Percentiles rank a stretch among this genome's conserved stretches.
Conservation (phyloP, 164 flowering plant species). For the Houttuynia cordata region DNA sequence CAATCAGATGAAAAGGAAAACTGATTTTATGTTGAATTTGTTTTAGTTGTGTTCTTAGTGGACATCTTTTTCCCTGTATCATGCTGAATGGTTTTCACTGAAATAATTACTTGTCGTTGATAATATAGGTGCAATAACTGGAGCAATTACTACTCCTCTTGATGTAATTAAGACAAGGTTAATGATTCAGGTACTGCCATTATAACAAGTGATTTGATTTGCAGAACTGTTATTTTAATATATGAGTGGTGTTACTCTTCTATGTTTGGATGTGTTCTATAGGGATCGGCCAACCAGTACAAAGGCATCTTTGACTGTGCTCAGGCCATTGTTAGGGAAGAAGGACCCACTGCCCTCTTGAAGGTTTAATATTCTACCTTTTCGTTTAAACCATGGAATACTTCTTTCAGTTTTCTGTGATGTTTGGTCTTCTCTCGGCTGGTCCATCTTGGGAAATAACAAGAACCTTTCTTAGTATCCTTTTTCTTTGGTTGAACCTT, state of each 20-base stretch:
- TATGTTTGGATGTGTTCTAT: constrained; percentile 2
- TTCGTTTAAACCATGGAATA: neutral
- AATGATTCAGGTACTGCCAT: constrained; percentile 73
- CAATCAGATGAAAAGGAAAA: too few species aligned
- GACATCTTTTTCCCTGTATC: neutral
- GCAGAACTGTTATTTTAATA: too few species aligned
- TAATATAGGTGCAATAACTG: constrained; percentile 71
- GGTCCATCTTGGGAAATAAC: neutral
- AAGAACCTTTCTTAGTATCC: too few species aligned
- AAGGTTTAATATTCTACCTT: constrained; percentile 38
- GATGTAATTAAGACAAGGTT: constrained; percentile 97
- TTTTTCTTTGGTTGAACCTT: too few species aligned
- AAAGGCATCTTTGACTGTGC: constrained; percentile 73
- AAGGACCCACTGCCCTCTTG: constrained; percentile 66
- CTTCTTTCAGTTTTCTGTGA: neutral
- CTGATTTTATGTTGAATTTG: constrained; percentile 1
- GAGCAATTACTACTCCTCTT: constrained; percentile 90
- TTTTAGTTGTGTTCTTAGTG: neutral
- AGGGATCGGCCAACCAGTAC: constrained; percentile 78
- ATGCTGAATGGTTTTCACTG: neutral
- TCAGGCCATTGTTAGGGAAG: constrained; percentile 60
- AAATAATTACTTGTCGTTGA: neutral
- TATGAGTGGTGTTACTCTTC: neutral
- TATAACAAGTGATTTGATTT: neutral
- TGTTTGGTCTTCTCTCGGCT: neutral